Evolutionary conservation across 768 basidiomycete species (phyloP).

Genomic region (Kwoniella europaea): DNA sequence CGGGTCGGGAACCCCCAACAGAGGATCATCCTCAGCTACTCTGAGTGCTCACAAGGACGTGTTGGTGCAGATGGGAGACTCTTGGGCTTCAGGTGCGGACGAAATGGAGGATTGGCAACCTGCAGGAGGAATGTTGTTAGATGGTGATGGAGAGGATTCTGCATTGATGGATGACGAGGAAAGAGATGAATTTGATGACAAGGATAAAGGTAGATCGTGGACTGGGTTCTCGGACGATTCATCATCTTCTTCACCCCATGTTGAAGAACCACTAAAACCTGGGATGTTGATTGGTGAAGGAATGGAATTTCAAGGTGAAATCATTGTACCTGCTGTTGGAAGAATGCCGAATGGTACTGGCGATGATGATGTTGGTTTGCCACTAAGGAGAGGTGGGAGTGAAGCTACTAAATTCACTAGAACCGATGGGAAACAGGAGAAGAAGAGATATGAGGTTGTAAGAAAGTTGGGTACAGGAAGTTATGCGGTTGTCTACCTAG

Average conservation of each 20-base stretch:
- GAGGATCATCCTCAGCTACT: slow-evolving; percentile 29
- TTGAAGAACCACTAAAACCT: slow-evolving; percentile 45
- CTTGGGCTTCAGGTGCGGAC: slow-evolving; percentile 20
- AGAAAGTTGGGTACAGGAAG: slow-evolving; percentile 83
- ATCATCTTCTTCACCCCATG: slow-evolving; percentile 14
- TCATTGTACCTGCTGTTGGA: slow-evolving; percentile 51
- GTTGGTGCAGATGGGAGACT: slow-evolving; percentile 40
- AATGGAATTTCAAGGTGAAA: slow-evolving; percentile 53
- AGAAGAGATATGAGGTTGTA: slow-evolving; percentile 73
- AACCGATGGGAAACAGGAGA: slow-evolving; percentile 21
- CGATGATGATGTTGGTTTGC: slow-evolving; percentile 32
- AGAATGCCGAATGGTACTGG: slow-evolving; percentile 24
- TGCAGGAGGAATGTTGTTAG: slow-evolving; percentile 47
- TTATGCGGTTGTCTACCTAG: slow-evolving; percentile 93
- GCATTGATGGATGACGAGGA: slow-evolving; percentile 26
- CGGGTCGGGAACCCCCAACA: slow-evolving; percentile 45
- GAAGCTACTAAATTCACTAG: slow-evolving; percentile 35
- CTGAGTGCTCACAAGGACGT: slow-evolving; percentile 25
- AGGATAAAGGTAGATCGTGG: slow-evolving; percentile 28
- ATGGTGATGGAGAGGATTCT: slow-evolving; percentile 34
- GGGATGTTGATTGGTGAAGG: slow-evolving; percentile 56
- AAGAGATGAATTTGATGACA: slow-evolving; percentile 32
- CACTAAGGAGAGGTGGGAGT: slow-evolving; percentile 45
- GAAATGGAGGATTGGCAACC: slow-evolving; percentile 51
- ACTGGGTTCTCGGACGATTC: slow-evolving; percentile 29